Base-by-base conservation (phyloP, 1,139 yeast species). In the Blastobotrys malaysiensis region DNA sequence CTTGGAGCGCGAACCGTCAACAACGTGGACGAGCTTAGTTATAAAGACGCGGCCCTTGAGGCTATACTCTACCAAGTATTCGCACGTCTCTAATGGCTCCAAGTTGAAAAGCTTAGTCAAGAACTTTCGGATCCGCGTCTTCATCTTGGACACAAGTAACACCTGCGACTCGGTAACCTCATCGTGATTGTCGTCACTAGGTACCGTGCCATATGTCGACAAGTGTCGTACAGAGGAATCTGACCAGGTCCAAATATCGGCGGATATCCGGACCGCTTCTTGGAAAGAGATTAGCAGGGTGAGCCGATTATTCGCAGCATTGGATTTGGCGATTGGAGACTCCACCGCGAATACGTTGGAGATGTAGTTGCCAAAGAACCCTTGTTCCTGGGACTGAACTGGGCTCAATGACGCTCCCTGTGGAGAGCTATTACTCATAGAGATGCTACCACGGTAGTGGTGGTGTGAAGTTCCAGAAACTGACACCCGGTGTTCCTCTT, bases 341-440 rank as follows among this genome's bases (percentile, higher is more conserved):
- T 90, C 97, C 9, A 86, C 81, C 56, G 84, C 86, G 65, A 91
- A 88, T 0, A 90, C 97, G 2, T 96, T 96, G 59, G 88, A 90
- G 50, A 86, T 85, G 11, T 88, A 91, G 56, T 81, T 82, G 0
- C 89, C 89, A 59, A 87, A 79, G 65, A 87, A 86, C 0, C 66
- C 63, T 6, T 47, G 22, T 6, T 19, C 57, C 14, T 31, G 49
- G 36, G 45, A 19, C 14, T 13, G 21, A 19, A 24, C 13, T 5
- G 22, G 26, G n/a, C 48, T 26, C 2, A 20, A 11, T 9, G 31
- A 21, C 2, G 39, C 20, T 5, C 39, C 26, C 36, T 21, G 48
- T 9, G 39, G 31, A 21, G 48, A 46, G 39, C 36, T 46, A n/a
- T 14, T 24, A 2, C 21, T 13, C 26, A 18, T 2, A 4, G 27